Percentiles rank a stretch among this genome's conserved stretches.
Evolutionary conservation across 768 basidiomycete genomes (phyloP).

Genomic region (Porpolomopsis calyptriformis): DNA sequence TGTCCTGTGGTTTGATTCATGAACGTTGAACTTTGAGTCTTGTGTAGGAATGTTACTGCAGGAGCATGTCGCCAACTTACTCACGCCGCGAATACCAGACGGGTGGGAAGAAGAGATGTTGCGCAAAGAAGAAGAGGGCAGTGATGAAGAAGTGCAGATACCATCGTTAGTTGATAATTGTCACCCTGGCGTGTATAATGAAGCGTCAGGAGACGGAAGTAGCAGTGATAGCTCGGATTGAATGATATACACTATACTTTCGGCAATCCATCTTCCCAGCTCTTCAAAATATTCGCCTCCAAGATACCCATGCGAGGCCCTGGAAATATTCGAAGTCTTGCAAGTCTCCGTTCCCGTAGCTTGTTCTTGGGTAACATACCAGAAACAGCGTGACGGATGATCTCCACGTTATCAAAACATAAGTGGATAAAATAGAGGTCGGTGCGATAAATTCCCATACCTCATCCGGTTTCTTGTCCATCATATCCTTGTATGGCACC

Average conservation of each 20-base stretch:
- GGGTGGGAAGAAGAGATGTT: slow-evolving; percentile 35
- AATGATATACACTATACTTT: too few species aligned
- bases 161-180: neutral
- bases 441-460: slow-evolving; percentile 34
- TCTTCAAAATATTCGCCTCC: slow-evolving; percentile 64
- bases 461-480: slow-evolving; percentile 80
- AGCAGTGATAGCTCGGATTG: neutral
- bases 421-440: slow-evolving; percentile 2
- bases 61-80: slow-evolving; percentile 41
- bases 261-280: slow-evolving; percentile 83
- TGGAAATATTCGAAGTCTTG: slow-evolving; percentile 81
- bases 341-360: slow-evolving; percentile 78
- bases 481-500: slow-evolving; percentile 75
- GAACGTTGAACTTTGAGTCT: slow-evolving; percentile 1
- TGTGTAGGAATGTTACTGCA: slow-evolving; percentile 55
- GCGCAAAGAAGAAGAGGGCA: slow-evolving; percentile 2
- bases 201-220: neutral
- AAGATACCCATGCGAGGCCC: slow-evolving; percentile 69
- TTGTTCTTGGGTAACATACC: slow-evolving; percentile 99
- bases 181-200: neutral
- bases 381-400: slow-evolving; percentile 90
- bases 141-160: neutral
- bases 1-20: neutral
- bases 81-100: slow-evolving; percentile 29
- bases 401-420: slow-evolving; percentile 40